A percentile compares a stretch with the other conserved stretches of the same genome.
phyloP scores from a whole-genome alignment of 176 grass and related monocot genomes.

The Triticum dicoccoides region DNA sequence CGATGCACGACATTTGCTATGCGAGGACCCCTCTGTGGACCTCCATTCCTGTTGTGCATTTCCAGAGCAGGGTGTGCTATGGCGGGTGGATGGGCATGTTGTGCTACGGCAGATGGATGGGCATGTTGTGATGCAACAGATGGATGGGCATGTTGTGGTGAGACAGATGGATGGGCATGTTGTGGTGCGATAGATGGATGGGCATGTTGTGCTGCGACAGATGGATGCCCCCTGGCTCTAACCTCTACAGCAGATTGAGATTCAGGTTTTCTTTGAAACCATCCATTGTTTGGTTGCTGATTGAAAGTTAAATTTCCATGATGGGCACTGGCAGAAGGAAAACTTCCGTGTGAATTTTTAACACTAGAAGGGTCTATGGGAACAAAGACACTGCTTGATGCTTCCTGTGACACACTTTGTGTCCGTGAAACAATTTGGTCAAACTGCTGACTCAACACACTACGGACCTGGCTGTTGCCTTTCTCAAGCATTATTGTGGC shows the following conservation, averaged over 20 bases:
- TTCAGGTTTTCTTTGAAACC: conserved; percentile 36
- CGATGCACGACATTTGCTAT: conserved; percentile 83
- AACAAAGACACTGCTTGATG: conserved; percentile 31
- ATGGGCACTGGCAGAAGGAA: conserved; percentile 22
- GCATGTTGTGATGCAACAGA: not conserved
- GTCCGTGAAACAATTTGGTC: conserved; percentile 27
- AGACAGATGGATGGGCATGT: not conserved
- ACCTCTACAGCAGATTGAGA: conserved; percentile 2
- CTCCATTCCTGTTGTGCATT: conserved; percentile 48
- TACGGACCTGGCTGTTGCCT: conserved; percentile 24
- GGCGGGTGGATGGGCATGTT: too few species aligned
- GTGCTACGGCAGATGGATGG: too few species aligned
- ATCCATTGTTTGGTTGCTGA: conserved; percentile 35
- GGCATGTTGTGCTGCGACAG: conserved; percentile 7
- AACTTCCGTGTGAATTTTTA: conserved; percentile 14
- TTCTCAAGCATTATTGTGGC: conserved; percentile 38
- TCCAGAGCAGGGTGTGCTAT: conserved; percentile 29
- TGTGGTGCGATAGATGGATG: conserved; percentile 23
- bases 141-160: not conserved
- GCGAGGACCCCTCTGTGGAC: conserved; percentile 67
- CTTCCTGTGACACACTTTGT: conserved; percentile 38
- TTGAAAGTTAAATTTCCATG: conserved; percentile 28
- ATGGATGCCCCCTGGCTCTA: conserved; percentile 42
- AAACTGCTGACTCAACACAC: conserved; percentile 33
- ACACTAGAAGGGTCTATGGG: conserved; percentile 16